phyloP scores from a whole-genome alignment of 768 basidiomycete species.

The Mrakia gelida region DNA sequence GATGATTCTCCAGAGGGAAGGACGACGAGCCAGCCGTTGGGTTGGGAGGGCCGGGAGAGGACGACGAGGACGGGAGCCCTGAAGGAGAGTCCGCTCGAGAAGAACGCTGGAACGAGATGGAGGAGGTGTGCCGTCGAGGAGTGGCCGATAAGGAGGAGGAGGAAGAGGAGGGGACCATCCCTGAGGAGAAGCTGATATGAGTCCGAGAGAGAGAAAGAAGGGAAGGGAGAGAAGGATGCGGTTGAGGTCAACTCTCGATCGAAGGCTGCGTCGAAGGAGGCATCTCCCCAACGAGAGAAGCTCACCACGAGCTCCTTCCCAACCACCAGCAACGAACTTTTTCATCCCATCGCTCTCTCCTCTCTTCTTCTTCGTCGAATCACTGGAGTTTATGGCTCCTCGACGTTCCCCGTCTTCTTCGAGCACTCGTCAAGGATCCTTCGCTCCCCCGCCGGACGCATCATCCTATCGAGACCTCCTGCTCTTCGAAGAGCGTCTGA shows the following conservation, averaged over 20 bases:
- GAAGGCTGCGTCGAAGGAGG: too few relatives aligned
- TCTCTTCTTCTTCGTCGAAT: background rate
- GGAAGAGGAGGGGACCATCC: background rate
- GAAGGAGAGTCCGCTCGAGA: conserved; percentile 2
- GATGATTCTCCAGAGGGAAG: background rate
- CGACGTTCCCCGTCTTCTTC: conserved; percentile 11
- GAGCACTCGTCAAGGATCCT: background rate
- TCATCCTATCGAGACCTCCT: conserved; percentile 82
- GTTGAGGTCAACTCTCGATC: background rate
- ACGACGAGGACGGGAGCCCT: background rate
- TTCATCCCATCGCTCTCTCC: background rate
- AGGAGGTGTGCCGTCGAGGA: background rate
- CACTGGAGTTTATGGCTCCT: conserved; percentile 7
- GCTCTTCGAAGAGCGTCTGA: conserved; percentile 92
- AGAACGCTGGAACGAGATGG: background rate
- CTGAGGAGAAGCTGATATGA: background rate
- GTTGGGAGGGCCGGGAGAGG: background rate
- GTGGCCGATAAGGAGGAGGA: background rate
- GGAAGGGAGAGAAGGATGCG: background rate
- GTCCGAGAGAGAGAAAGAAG: background rate
- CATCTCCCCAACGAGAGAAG: background rate
- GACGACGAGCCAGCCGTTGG: background rate
- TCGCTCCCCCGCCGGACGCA: conserved; percentile 61
- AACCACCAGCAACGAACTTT: background rate
- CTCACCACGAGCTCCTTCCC: background rate